A percentile compares a stretch with the other conserved stretches of the same genome.
Evolutionary conservation across 78 protist genomes (phyloP).

Genomic region (Monocercomonoides exilis): DNA sequence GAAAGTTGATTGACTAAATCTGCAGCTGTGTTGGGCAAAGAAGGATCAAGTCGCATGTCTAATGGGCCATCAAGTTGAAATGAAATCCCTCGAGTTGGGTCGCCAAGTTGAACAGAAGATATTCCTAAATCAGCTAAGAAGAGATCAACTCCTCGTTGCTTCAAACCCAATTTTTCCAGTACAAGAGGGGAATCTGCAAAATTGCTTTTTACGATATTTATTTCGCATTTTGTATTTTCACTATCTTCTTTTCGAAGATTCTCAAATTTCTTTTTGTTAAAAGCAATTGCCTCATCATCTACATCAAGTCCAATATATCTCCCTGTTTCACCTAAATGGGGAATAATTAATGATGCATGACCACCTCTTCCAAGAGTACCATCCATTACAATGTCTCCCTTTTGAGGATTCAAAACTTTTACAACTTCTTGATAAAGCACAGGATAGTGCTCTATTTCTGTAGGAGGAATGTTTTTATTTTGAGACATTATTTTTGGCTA

Average conservation of each 20-base stretch:
- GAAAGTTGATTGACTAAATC: not conserved
- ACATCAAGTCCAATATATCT: not conserved
- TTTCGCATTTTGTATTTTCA: not conserved
- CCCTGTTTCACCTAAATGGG: not conserved
- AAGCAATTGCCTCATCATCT: not conserved
- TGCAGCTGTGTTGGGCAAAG: not conserved
- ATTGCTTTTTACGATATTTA: not conserved
- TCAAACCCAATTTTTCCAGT: not conserved
- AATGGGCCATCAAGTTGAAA: not conserved
- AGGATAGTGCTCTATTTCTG: not conserved
- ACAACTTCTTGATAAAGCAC: not conserved
- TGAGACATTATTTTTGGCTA: too few relatives aligned
- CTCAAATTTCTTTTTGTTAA: not conserved
- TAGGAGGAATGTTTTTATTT: too few relatives aligned
- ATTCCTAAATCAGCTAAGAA: not conserved
- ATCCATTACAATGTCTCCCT: not conserved
- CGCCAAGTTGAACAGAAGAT: not conserved
- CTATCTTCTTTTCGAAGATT: not conserved
- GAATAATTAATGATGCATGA: not conserved
- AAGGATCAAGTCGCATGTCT: conserved; percentile 8
- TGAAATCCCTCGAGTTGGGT: not conserved
- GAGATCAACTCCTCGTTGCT: not conserved
- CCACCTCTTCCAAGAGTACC: conserved; percentile 5
- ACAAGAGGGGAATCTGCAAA: not conserved
- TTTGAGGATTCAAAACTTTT: not conserved